Conservation (phyloP, 2,329 filamentous ascomycete genomes). For the Neopestalotiopsis sp. region DNA sequence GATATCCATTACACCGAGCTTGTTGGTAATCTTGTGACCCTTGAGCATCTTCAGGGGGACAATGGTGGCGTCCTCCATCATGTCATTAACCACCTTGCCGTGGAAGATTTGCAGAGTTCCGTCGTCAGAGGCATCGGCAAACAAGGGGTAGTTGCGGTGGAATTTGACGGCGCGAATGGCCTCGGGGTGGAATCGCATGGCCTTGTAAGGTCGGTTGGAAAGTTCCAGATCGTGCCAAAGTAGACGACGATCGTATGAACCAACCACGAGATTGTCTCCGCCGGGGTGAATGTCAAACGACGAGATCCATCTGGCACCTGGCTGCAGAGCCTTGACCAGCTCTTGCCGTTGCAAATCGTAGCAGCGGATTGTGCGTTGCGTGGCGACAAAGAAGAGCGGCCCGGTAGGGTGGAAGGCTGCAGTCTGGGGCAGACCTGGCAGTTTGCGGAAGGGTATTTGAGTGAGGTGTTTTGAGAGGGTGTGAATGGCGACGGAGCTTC, state of each 20-base stretch:
- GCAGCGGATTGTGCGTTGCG: constrained; percentile 88
- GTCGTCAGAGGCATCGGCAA: constrained; percentile 94
- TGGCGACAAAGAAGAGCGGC: constrained; percentile 94
- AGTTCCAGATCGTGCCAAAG: constrained; percentile 98
- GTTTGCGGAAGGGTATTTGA: constrained; percentile 86
- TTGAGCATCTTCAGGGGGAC: constrained; percentile 93
- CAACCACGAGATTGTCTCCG: constrained; percentile 92
- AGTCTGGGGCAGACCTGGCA: constrained; percentile 79
- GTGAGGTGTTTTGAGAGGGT: constrained; percentile 94
- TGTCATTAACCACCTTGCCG: constrained; percentile 90
- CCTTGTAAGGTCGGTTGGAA: constrained; percentile 90
- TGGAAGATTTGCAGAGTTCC: constrained; percentile 96
- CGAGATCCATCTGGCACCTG: constrained; percentile 91
- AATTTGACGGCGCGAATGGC: constrained; percentile 90
- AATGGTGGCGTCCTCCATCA: constrained; percentile 96
- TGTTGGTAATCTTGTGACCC: constrained; percentile 85
- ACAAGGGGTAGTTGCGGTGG: constrained; percentile 81
- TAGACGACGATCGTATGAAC: constrained; percentile 90
- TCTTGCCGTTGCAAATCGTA: constrained; percentile 94
- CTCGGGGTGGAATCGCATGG: constrained; percentile 90
- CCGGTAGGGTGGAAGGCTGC: constrained; percentile 94
- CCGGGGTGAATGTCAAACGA: constrained; percentile 92
- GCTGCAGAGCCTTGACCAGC: constrained; percentile 90
- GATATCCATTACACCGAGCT: constrained; percentile 89
- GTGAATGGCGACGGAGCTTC: constrained; percentile 88